A percentile compares a stretch with the other conserved stretches of the same genome.
These are phyloP conservation scores for Blastobotrys malaysiensis DNA, from an alignment of 1,139 yeast genomes.

Conservation along the genomic window DNA sequence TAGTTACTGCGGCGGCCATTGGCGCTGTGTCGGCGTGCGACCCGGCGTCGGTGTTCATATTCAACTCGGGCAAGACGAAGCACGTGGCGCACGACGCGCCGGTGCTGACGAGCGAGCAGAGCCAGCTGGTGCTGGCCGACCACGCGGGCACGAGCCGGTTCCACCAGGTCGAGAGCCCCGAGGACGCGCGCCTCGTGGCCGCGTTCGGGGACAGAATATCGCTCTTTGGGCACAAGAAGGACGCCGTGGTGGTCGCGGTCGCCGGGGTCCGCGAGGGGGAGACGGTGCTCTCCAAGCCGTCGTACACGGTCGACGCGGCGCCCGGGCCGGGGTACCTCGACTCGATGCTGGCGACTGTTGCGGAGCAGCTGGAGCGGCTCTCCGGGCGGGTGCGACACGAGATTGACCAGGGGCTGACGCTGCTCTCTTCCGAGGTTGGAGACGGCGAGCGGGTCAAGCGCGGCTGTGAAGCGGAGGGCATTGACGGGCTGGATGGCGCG, in stretches of 20 bases:
- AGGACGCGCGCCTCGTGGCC: slow-evolving; percentile 17
- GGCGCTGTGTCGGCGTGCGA: slow-evolving; percentile 6
- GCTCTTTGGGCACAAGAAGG: slow-evolving; percentile 8
- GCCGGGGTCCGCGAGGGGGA: slow-evolving; percentile 20
- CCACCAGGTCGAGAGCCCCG: slow-evolving; percentile 15
- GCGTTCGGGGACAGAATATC: slow-evolving; percentile 10
- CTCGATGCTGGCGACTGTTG: slow-evolving; percentile 15
- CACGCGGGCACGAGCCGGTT: slow-evolving; percentile 21
- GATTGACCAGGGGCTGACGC: slow-evolving; percentile 16
- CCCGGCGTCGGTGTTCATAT: slow-evolving; percentile 13
- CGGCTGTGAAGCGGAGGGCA: background rate
- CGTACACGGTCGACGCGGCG: slow-evolving; percentile 21
- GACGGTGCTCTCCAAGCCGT: slow-evolving; percentile 15
- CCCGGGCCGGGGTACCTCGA: slow-evolving; percentile 17
- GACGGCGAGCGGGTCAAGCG: slow-evolving; percentile 2
- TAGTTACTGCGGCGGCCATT: slow-evolving; percentile 1
- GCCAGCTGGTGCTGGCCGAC: slow-evolving; percentile 27
- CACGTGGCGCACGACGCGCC: slow-evolving; percentile 12
- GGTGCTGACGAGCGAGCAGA: slow-evolving; percentile 18
- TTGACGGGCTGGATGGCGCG: slow-evolving; percentile 3
- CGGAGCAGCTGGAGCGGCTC: slow-evolving; percentile 18
- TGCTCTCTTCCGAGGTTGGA: background rate
- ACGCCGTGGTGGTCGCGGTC: slow-evolving; percentile 20
- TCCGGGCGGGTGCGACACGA: slow-evolving; percentile 16
- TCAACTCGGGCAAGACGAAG: slow-evolving; percentile 5